phyloP scores from a whole-genome alignment of 768 basidiomycete genomes.

The Lentinula sp. region DNA sequence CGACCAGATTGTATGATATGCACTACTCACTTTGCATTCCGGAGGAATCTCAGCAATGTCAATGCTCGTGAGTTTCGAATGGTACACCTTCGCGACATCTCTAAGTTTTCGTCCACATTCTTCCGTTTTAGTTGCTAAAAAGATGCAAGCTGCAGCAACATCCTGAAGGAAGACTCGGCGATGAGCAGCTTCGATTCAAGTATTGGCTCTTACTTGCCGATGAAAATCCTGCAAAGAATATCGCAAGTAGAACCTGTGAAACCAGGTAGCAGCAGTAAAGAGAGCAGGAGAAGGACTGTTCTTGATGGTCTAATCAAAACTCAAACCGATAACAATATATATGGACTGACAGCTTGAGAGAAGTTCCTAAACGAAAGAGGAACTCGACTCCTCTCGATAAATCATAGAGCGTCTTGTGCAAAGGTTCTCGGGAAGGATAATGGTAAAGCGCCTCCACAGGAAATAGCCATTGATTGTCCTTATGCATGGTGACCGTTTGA shows the following conservation, averaged over 20 bases:
- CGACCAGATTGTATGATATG: constrained; percentile 9
- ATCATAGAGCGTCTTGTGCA: constrained; percentile 71
- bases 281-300: constrained; percentile 73
- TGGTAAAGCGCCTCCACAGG: constrained; percentile 47
- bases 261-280: constrained; percentile 86
- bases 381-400: constrained; percentile 81
- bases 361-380: constrained; percentile 75
- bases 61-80: constrained; percentile 55
- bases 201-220: constrained; percentile 50
- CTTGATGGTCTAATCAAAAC: constrained; percentile 5
- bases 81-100: constrained; percentile 75
- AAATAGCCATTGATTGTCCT: constrained; percentile 62
- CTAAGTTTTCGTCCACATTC: constrained; percentile 82
- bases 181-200: constrained; percentile 6
- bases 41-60: constrained; percentile 52
- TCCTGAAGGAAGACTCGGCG: constrained; percentile 39
- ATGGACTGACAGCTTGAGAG: constrained; percentile 63
- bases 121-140: constrained; percentile 88
- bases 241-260: constrained; percentile 89
- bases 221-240: constrained; percentile 79
- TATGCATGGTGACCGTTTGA: background rate
- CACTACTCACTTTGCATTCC: constrained; percentile 52
- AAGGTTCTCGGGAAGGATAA: constrained; percentile 53
- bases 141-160: constrained; percentile 81
- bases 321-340: constrained; percentile 8